These are phyloP conservation scores for Mortierella hygrophila DNA, from an alignment of 192 early-diverging fungal species.

Conservation along the genomic window DNA sequence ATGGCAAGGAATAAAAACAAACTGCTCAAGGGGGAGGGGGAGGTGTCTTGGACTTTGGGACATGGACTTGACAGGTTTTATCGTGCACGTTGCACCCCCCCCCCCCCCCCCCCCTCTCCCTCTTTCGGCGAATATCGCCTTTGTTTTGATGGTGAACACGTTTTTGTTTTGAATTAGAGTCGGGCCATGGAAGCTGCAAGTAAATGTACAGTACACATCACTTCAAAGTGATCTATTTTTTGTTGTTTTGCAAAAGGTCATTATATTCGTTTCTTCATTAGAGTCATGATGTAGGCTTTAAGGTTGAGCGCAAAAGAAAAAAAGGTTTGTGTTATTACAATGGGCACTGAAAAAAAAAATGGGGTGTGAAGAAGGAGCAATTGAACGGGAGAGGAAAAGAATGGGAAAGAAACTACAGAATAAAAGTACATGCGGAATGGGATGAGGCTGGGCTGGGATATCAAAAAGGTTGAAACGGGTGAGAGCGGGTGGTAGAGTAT, in stretches of 20 bases:
- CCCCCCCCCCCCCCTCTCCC: too few relatives aligned
- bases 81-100: too few relatives aligned
- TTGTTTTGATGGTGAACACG: too few relatives aligned
- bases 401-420: not conserved
- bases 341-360: not conserved
- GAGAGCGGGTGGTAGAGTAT: not conserved
- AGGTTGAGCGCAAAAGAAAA: not conserved
- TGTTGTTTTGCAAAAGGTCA: too few relatives aligned
- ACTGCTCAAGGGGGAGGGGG: not conserved
- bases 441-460: not conserved
- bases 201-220: too few relatives aligned
- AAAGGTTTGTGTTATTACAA: slow-evolving; percentile 5
- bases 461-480: not conserved
- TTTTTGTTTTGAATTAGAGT: too few relatives aligned
- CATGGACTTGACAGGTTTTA: too few relatives aligned
- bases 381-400: not conserved
- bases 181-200: too few relatives aligned
- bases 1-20: not conserved
- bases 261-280: not conserved
- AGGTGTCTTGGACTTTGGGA: too few relatives aligned
- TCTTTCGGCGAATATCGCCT: too few relatives aligned
- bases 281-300: not conserved
- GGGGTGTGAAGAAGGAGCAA: not conserved
- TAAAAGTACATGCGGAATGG: not conserved
- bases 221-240: too few relatives aligned